Conservation (phyloP, 306 rosid species). For the Luffa aegyptiaca region DNA sequence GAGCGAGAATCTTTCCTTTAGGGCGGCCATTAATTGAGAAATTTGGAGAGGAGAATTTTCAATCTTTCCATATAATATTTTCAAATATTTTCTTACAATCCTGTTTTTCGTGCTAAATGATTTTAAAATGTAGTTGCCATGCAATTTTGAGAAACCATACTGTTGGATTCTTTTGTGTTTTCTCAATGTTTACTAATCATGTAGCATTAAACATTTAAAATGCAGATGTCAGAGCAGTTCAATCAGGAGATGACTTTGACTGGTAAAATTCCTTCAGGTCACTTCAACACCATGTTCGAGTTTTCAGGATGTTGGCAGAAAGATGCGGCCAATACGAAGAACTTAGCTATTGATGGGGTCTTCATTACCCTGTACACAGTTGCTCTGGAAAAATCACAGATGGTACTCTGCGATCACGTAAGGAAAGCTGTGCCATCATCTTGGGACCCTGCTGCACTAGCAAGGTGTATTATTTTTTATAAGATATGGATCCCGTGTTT, state of each 20-base stretch:
- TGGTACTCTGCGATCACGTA: conserved; percentile 61
- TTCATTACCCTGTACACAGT: conserved; percentile 83
- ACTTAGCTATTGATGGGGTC: conserved; percentile 92
- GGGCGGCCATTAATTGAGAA: too few relatives aligned
- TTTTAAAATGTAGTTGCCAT: neutral
- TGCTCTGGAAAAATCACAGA: conserved; percentile 87
- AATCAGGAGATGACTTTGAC: conserved; percentile 80
- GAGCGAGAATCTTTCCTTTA: too few relatives aligned
- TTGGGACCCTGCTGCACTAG: conserved; percentile 93
- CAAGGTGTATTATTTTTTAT: conserved; percentile 45
- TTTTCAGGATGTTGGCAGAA: conserved; percentile 96
- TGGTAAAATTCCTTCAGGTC: conserved; percentile 96
- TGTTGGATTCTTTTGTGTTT: neutral
- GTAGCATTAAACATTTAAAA: conserved; percentile 10
- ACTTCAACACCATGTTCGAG: conserved; percentile 88
- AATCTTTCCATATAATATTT: neutral
- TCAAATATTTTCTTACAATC: neutral
- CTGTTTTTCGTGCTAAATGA: neutral
- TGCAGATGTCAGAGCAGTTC: conserved; percentile 98
- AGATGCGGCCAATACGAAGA: conserved; percentile 85
- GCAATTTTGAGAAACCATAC: neutral
- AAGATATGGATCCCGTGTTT: neutral
- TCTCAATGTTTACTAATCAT: neutral
- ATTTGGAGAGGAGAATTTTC: neutral
- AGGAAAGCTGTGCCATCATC: conserved; percentile 74